A percentile compares a stretch with the other conserved stretches of the same genome.
phyloP scores from a whole-genome alignment of 768 basidiomycete species.

The Podaxis sp. region DNA sequence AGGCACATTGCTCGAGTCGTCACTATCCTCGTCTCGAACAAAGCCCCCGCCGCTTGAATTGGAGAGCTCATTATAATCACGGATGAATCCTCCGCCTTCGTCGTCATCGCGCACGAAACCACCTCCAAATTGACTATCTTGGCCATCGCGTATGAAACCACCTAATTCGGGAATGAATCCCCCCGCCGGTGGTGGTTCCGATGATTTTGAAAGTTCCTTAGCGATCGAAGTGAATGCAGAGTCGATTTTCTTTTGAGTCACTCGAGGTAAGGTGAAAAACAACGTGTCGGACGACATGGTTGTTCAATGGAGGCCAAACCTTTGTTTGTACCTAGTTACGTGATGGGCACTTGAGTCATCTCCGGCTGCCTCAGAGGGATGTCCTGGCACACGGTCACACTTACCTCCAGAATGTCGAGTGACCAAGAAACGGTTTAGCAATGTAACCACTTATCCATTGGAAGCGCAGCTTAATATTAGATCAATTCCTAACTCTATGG shows the following conservation, averaged over 20 bases:
- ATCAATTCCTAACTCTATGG: too few relatives aligned
- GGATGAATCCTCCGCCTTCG: constrained; percentile 22
- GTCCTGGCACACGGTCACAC: too few relatives aligned
- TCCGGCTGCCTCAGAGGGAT: too few relatives aligned
- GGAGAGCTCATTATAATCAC: background rate
- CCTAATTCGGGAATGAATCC: constrained; percentile 8
- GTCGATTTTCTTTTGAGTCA: constrained; percentile 14
- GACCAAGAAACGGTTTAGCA: too few relatives aligned
- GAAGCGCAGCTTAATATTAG: too few relatives aligned
- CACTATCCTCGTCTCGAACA: constrained; percentile 23
- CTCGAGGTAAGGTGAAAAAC: constrained; percentile 7
- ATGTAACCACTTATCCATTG: too few relatives aligned
- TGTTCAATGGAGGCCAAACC: background rate
- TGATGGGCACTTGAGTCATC: background rate
- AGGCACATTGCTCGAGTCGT: constrained; percentile 12
- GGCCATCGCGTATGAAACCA: constrained; percentile 13
- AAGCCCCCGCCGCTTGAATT: constrained; percentile 30
- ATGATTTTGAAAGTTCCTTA: background rate
- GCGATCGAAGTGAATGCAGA: constrained; percentile 13
- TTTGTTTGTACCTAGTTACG: background rate
- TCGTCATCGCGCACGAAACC: constrained; percentile 21
- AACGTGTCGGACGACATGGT: constrained; percentile 12
- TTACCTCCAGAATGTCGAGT: too few relatives aligned
- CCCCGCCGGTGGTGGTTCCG: background rate
- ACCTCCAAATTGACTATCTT: constrained; percentile 11